Conservation (phyloP, 2,329 filamentous ascomycete species). For the Sphaerulina musiva region DNA sequence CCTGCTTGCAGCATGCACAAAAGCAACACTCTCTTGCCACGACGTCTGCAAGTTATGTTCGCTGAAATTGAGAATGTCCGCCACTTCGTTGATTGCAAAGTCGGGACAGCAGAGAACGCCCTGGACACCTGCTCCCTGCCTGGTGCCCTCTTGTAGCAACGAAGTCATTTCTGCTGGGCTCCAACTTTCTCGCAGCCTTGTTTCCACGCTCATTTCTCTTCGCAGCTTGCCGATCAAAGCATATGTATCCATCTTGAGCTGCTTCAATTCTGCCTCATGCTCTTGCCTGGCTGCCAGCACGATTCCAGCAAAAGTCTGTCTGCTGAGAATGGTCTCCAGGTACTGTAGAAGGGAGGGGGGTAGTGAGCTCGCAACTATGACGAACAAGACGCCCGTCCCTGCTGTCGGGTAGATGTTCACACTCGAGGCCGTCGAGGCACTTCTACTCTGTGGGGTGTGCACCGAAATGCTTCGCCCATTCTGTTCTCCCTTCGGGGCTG, state of each 20-base stretch:
- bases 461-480: not conserved
- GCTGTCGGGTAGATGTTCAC: not conserved
- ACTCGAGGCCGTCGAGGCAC: not conserved
- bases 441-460: not conserved
- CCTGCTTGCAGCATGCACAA: slow-evolving; percentile 22
- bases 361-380: slow-evolving; percentile 11
- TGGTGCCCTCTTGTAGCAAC: slow-evolving; percentile 14
- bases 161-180: slow-evolving; percentile 17
- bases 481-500: not conserved
- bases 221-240: slow-evolving; percentile 20
- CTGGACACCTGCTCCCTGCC: slow-evolving; percentile 15
- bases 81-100: slow-evolving; percentile 6
- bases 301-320: slow-evolving; percentile 18
- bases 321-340: slow-evolving; percentile 19
- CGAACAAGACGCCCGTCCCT: slow-evolving; percentile 15
- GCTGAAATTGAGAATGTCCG: slow-evolving; percentile 23
- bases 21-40: slow-evolving; percentile 25
- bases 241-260: slow-evolving; percentile 24
- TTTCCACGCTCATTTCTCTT: slow-evolving; percentile 23
- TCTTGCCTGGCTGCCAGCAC: slow-evolving; percentile 12
- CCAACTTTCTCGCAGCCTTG: slow-evolving; percentile 18
- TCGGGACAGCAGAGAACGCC: slow-evolving; percentile 27
- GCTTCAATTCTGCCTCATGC: slow-evolving; percentile 21
- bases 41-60: slow-evolving; percentile 16
- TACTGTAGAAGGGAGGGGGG: slow-evolving; percentile 12